Base-by-base conservation (phyloP, 2,329 filamentous ascomycete species). In the Colletotrichum lindemuthianum region DNA sequence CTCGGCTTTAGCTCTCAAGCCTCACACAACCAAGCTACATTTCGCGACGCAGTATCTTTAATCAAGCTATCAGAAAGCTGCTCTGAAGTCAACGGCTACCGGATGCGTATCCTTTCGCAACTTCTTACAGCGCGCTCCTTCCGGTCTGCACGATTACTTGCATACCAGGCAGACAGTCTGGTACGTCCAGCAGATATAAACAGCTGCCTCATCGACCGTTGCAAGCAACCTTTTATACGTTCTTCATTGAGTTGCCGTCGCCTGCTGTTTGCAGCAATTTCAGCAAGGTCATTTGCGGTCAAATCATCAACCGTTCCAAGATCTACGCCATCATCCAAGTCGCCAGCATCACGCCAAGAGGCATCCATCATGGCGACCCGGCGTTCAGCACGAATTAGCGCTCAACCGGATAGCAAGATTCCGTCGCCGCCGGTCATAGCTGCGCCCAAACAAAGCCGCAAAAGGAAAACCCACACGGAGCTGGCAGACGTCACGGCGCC, bases 351-450 rank as follows among this genome's bases (percentile, higher is more conserved):
- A 6, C 10, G 16, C 6, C 45, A 15, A 13, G 12, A n/a, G 16
- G 13, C 58, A 40, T 13, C 54, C 54, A 56, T 56, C 44, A 68
- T 53, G 37, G 70, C 69, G 13, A 76, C 75, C 51, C 74, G 78
- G 43, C 74, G 77, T 24, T 81, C 78, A 3, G 76, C 80, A 10
- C 79, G 82, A 43, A 74, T 85, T 33, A 77, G 74, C 65, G 73
- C 72, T n/a, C 68, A 72, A 56, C 65, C 63, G 13, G 66, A 70
- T 11, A 66, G 59, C 15, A 66, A 65, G 11, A 47, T 32, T 45
- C 52, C 67, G 15, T 57, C 70, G 12, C 56, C 67, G 32, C 32
- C 57, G 4, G 68, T 71, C 58, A 59, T 71, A 13, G 69, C 72
- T 1, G 59, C 70, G 32, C 59, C 65, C 8, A 56, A 70, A 53